These are phyloP conservation scores for Aspergillus oerlinghausenensis DNA, from an alignment of 2,329 filamentous ascomycete genomes.

Conservation along the genomic window DNA sequence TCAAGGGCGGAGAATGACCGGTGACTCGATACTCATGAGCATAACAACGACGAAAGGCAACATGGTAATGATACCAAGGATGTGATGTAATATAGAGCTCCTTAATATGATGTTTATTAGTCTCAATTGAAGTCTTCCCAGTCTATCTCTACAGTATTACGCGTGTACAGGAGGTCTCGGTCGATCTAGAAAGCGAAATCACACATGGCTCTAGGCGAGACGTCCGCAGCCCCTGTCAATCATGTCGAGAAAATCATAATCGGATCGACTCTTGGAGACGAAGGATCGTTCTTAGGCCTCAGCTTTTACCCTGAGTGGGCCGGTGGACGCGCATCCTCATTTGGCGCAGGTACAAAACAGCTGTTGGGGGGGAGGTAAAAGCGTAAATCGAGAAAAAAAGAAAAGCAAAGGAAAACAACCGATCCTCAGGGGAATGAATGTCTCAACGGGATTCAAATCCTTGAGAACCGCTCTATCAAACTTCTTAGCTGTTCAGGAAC, in stretches of 20 bases:
- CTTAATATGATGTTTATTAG: not conserved
- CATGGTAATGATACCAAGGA: not conserved
- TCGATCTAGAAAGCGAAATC: too few relatives aligned
- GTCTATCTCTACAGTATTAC: not conserved
- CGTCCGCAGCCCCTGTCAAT: not conserved
- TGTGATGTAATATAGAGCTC: constrained; percentile 2
- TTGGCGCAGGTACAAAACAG: not conserved
- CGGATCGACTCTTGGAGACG: not conserved
- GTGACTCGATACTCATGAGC: constrained; percentile 35
- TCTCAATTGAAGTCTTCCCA: not conserved
- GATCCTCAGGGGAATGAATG: not conserved
- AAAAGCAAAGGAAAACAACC: not conserved
- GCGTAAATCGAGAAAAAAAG: too few relatives aligned
- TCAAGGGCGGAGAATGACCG: constrained; percentile 81
- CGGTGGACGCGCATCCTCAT: not conserved
- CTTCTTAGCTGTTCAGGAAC: not conserved
- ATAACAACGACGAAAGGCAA: not conserved
- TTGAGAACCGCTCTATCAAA: not conserved
- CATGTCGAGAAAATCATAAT: not conserved
- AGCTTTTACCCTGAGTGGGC: not conserved
- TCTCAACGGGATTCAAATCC: not conserved
- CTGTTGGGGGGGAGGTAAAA: too few relatives aligned
- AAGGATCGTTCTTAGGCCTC: not conserved
- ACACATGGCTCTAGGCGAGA: not conserved
- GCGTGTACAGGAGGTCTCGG: not conserved